phyloP scores from a whole-genome alignment of 2,329 filamentous ascomycete species.

The Ophiocordyceps sinensis region DNA sequence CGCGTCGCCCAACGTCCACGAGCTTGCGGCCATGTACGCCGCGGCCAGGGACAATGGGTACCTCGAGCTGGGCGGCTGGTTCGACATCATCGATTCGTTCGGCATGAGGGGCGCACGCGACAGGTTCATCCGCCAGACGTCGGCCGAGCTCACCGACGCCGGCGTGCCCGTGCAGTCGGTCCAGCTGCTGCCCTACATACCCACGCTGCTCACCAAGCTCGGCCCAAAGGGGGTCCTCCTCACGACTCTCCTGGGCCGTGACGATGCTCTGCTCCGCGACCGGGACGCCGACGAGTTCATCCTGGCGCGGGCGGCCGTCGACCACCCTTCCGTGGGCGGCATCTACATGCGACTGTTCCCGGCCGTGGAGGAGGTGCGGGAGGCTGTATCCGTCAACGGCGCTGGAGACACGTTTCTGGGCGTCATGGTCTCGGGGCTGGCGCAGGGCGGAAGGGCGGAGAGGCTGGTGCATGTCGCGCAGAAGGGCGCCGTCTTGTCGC shows the following conservation, averaged over 20 bases:
- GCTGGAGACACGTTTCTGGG: constrained; percentile 90
- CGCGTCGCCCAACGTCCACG: constrained; percentile 68
- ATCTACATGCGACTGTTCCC: constrained; percentile 70
- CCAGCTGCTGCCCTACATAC: constrained; percentile 78
- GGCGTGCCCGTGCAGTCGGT: constrained; percentile 75
- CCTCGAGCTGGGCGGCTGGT: constrained; percentile 63
- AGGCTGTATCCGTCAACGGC: constrained; percentile 83
- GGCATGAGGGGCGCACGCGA: constrained; percentile 63
- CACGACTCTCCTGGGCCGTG: constrained; percentile 51
- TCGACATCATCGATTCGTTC: constrained; percentile 62
- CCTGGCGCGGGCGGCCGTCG: constrained; percentile 44
- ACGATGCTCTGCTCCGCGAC: constrained; percentile 52
- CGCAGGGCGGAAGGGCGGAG: constrained; percentile 38
- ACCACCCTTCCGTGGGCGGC: constrained; percentile 47
- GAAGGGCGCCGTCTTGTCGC: constrained; percentile 61
- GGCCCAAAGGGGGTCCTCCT: constrained; percentile 63
- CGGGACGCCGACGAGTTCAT: constrained; percentile 54
- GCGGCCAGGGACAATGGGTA: constrained; percentile 52
- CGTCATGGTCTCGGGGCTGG: constrained; percentile 65
- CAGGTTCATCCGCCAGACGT: constrained; percentile 55
- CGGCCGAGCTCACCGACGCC: constrained; percentile 51
- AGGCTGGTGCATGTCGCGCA: constrained; percentile 69
- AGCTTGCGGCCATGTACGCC: constrained; percentile 65
- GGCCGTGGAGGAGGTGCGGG: constrained; percentile 47
- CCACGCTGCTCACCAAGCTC: constrained; percentile 72